Evolutionary conservation across 2,329 filamentous ascomycete species (phyloP).

Genomic region (Aspergillus melleus): DNA sequence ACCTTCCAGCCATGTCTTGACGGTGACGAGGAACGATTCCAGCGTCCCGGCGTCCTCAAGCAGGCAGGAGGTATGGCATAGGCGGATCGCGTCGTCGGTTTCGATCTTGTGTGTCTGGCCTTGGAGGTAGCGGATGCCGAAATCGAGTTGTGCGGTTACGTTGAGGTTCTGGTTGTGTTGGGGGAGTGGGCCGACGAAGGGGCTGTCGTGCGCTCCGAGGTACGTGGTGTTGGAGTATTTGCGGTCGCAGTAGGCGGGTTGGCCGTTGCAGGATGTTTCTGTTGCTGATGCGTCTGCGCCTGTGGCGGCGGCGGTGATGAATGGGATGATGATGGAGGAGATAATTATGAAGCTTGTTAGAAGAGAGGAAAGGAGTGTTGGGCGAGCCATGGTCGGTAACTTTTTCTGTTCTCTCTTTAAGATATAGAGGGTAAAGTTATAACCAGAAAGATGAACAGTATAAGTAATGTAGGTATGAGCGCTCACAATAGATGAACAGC

Average conservation of each 20-base stretch:
- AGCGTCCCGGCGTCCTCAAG: slow-evolving; percentile 61
- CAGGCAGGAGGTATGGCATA: slow-evolving; percentile 66
- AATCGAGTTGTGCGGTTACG: slow-evolving; percentile 58
- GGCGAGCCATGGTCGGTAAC: background rate
- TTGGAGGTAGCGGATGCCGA: slow-evolving; percentile 65
- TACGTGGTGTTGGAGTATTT: slow-evolving; percentile 62
- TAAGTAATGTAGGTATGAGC: background rate
- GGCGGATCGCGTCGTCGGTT: slow-evolving; percentile 51
- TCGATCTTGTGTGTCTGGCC: slow-evolving; percentile 60
- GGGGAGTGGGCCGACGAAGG: slow-evolving; percentile 59
- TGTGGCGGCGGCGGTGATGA: slow-evolving; percentile 7
- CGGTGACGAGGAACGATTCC: slow-evolving; percentile 53
- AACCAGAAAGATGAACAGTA: background rate
- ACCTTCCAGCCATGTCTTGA: slow-evolving; percentile 61
- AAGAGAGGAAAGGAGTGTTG: background rate
- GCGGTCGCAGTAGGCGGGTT: slow-evolving; percentile 55
- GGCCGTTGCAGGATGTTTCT: slow-evolving; percentile 56
- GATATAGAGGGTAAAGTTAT: background rate
- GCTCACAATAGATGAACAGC: background rate
- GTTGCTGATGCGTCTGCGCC: background rate
- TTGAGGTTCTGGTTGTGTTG: slow-evolving; percentile 62
- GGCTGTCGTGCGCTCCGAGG: slow-evolving; percentile 65
- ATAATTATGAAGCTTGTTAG: background rate
- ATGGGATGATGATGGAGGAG: slow-evolving; percentile 5
- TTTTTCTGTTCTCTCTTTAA: no score